phyloP scores from a whole-genome alignment of 1,284 basidiomycete genomes.

The Rhodotorula sp. region DNA sequence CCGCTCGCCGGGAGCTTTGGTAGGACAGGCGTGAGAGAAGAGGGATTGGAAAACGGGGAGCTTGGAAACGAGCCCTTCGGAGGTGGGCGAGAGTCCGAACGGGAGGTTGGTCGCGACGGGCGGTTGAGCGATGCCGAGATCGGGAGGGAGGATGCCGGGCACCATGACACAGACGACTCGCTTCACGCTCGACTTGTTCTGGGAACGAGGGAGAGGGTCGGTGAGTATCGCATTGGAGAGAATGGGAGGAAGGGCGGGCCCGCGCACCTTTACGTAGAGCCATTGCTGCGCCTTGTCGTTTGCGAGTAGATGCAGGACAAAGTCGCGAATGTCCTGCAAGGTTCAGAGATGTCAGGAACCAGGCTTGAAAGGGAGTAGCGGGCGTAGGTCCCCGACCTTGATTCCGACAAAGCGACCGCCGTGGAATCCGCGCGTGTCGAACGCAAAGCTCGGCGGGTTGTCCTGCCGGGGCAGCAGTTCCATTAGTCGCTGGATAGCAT shows the following conservation, averaged over 20 bases:
- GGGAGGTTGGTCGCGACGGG: slow-evolving; percentile 59
- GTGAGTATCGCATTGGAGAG: background rate
- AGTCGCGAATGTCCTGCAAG: slow-evolving; percentile 54
- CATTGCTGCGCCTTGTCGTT: slow-evolving; percentile 77
- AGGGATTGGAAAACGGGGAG: slow-evolving; percentile 75
- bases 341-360: background rate
- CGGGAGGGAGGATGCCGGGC: slow-evolving; percentile 71
- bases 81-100: slow-evolving; percentile 45
- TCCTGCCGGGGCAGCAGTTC: slow-evolving; percentile 2
- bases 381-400: slow-evolving; percentile 29
- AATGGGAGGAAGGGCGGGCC: background rate
- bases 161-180: slow-evolving; percentile 75
- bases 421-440: slow-evolving; percentile 45
- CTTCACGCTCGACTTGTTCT: slow-evolving; percentile 70
- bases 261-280: slow-evolving; percentile 72
- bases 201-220: slow-evolving; percentile 1
- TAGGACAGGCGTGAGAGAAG: slow-evolving; percentile 87
- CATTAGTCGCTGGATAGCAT: background rate
- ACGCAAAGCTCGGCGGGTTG: slow-evolving; percentile 44
- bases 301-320: slow-evolving; percentile 73
- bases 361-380: background rate
- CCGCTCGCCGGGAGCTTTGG: slow-evolving; percentile 79
- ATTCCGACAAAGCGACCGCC: slow-evolving; percentile 42
- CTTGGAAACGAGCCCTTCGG: slow-evolving; percentile 43
- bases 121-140: slow-evolving; percentile 61